A percentile compares a stretch with the other conserved stretches of the same genome.
Evolutionary conservation across 208 protist genomes (phyloP).

Genomic region (Leishmania braziliensis): DNA sequence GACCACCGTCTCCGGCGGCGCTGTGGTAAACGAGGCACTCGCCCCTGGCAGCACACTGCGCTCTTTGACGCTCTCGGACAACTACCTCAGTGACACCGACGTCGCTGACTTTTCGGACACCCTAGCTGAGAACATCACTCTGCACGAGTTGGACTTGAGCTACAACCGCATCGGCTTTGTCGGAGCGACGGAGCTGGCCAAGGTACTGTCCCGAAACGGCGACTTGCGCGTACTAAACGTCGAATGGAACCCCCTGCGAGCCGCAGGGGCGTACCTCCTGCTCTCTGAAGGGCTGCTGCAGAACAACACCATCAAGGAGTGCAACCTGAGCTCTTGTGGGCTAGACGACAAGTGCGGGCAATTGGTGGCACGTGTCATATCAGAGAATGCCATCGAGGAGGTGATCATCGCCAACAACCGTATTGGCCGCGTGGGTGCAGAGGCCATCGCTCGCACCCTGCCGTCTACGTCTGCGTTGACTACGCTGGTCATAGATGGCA

Average conservation of each 20-base stretch:
- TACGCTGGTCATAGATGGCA: slow-evolving; percentile 81
- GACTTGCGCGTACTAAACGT: slow-evolving; percentile 88
- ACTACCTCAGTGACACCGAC: slow-evolving; percentile 77
- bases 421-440: slow-evolving; percentile 72
- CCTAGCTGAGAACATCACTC: slow-evolving; percentile 76
- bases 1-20: slow-evolving; percentile 38
- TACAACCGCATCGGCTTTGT: slow-evolving; percentile 87
- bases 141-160: slow-evolving; percentile 82
- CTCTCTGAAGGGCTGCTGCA: slow-evolving; percentile 77
- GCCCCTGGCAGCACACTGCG: slow-evolving; percentile 55
- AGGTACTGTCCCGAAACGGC: slow-evolving; percentile 77
- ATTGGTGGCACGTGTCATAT: slow-evolving; percentile 75
- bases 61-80: slow-evolving; percentile 67
- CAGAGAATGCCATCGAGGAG: slow-evolving; percentile 88
- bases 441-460: slow-evolving; percentile 80
- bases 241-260: slow-evolving; percentile 89
- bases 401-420: slow-evolving; percentile 90
- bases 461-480: slow-evolving; percentile 68
- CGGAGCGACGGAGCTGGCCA: slow-evolving; percentile 71
- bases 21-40: slow-evolving; percentile 69
- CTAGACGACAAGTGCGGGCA: slow-evolving; percentile 76
- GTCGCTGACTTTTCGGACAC: slow-evolving; percentile 65
- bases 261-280: slow-evolving; percentile 54
- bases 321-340: slow-evolving; percentile 84
- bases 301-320: slow-evolving; percentile 91